Base-by-base conservation (phyloP, 1,139 yeast genomes). In the Sugiyamaella pinicola region DNA sequence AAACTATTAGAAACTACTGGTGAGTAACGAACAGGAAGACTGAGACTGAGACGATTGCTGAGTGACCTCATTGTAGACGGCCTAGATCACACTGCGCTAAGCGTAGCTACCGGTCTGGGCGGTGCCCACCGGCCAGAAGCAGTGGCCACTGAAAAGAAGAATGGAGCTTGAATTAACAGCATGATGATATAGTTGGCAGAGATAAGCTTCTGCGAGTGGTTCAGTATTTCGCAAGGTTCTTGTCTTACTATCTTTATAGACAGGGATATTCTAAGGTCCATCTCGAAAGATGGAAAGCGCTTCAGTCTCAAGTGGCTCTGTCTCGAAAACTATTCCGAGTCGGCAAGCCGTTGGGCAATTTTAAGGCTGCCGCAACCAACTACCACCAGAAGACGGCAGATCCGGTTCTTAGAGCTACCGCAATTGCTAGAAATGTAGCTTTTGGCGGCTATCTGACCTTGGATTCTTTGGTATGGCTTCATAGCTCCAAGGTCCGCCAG, bases 261-360 rank as follows among this genome's bases (percentile, higher is more conserved):
- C 77, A 81, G 62, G 90, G 90, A 21, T 81, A 75, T 64, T 65
- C 82, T 18, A 70, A 74, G 49, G 77, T 78, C 48, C 66, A 80
- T 18, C 79, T 84, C 43, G 74, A 73, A 55, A 68, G 78, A 54
- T 78, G 83, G 71, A 75, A 75, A 60, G 73, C 75, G 19, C 67
- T 86, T 54, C 84, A 83, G 69, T 68, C 69, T 47, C 83, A 84
- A 58, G 76, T 85, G 35, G 82, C 88, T 15, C 74, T 86, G 59
- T 78, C 89, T 56, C 83, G 98, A 69, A 91, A 91, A 74, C 84
- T 91, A 18, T 74, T 91, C 78, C 80, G 98, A 64, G 84, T 85
- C 67, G 81, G 90, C 61, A 91, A 90, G 73, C 96, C 96, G 1
- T 73, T 91, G 65, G 79, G 79, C 65, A 91, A 87, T 68, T 69